These are phyloP conservation scores for Phallus indusiatus DNA, from an alignment of 768 basidiomycete species.

Conservation along the genomic window DNA sequence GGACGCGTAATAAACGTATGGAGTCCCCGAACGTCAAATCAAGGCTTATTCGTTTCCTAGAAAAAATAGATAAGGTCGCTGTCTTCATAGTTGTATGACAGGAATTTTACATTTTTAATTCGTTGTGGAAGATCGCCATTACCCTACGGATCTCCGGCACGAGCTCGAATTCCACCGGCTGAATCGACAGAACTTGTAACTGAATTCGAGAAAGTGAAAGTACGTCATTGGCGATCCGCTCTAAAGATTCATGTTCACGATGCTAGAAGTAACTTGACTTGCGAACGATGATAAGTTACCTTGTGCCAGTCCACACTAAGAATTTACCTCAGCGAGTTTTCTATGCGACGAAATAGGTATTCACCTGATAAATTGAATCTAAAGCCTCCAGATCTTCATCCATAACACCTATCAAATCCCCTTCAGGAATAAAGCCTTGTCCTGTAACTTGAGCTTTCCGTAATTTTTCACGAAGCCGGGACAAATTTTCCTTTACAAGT, in stretches of 20 bases:
- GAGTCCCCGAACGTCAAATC: constrained; percentile 23
- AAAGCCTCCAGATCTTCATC: constrained; percentile 23
- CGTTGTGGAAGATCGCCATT: constrained; percentile 27
- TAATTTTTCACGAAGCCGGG: constrained; percentile 18
- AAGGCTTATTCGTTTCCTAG: constrained; percentile 25
- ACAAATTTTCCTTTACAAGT: constrained; percentile 23
- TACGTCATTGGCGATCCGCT: constrained; percentile 30
- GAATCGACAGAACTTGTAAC: constrained; percentile 21
- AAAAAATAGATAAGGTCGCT: neutral
- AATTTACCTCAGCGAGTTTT: neutral
- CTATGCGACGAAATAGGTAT: neutral
- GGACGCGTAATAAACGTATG: constrained; percentile 17
- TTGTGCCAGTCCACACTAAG: constrained; percentile 24
- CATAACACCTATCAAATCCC: constrained; percentile 11
- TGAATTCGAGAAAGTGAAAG: constrained; percentile 30
- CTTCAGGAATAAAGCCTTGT: constrained; percentile 8
- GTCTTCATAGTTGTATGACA: neutral
- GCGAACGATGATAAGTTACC: neutral
- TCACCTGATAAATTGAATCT: constrained; percentile 26
- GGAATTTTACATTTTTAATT: constrained; percentile 21
- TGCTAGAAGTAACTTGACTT: neutral
- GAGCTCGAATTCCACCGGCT: constrained; percentile 14
- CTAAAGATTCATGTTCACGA: neutral
- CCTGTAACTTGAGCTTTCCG: neutral
- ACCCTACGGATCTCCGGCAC: constrained; percentile 23